Percentiles rank a stretch among this genome's conserved stretches.
Evolutionary conservation across 2,329 filamentous ascomycete genomes (phyloP).

Genomic region (Pseudogymnoascus sp.): DNA sequence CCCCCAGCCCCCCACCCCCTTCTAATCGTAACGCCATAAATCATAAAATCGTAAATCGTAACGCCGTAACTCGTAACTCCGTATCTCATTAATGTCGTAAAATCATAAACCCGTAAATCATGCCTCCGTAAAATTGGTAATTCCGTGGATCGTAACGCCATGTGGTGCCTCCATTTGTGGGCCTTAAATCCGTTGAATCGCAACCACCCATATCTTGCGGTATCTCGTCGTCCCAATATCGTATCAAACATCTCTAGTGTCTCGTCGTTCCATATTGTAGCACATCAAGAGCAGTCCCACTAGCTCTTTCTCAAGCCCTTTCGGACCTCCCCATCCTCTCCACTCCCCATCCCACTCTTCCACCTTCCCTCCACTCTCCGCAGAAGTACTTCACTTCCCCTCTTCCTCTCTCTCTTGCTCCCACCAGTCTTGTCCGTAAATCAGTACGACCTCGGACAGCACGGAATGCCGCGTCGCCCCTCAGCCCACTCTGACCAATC

Average conservation of each 20-base stretch:
- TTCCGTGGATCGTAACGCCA: conserved; percentile 16
- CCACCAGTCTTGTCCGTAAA: conserved; percentile 56
- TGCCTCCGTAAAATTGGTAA: background rate
- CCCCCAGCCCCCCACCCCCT: background rate
- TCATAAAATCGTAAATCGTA: conserved; percentile 12
- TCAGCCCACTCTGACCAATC: conserved; percentile 62
- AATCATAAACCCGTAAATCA: conserved; percentile 5
- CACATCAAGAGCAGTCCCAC: background rate
- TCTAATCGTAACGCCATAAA: conserved; percentile 3
- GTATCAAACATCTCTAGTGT: conserved; percentile 6
- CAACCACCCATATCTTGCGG: conserved; percentile 12
- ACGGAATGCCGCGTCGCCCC: conserved; percentile 66
- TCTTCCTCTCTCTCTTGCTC: conserved; percentile 12
- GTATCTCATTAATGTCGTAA: conserved; percentile 15
- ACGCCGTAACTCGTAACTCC: conserved; percentile 12
- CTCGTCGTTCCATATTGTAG: background rate
- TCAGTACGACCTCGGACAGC: conserved; percentile 59
- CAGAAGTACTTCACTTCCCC: conserved; percentile 22
- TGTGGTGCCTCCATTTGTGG: conserved; percentile 1
- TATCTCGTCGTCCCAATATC: conserved; percentile 11
- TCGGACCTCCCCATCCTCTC: conserved; percentile 23
- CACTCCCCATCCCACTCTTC: conserved; percentile 24
- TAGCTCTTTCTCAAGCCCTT: background rate
- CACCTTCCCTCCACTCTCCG: conserved; percentile 23
- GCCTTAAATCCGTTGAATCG: conserved; percentile 9